Percentiles rank a stretch among this genome's conserved stretches.
Evolutionary conservation across 2,329 filamentous ascomycete genomes (phyloP).

Genomic region (Seiridium unicorne): DNA sequence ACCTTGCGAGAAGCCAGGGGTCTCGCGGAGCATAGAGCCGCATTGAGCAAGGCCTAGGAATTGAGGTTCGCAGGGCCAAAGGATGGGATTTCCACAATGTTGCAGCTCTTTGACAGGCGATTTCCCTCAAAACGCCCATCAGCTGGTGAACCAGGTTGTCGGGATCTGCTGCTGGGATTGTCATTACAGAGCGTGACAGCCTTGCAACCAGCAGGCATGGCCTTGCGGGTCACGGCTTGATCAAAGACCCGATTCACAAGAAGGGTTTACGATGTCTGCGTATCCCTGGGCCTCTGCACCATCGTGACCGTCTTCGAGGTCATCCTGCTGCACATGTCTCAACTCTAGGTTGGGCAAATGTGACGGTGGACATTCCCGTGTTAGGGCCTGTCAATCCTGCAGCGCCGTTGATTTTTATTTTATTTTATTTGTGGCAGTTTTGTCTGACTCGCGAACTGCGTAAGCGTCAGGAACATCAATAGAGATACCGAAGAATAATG

Average conservation of each 20-base stretch:
- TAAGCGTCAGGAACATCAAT: too few species aligned
- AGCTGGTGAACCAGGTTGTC: conserved; percentile 15
- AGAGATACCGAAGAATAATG: too few species aligned
- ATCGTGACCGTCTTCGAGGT: too few species aligned
- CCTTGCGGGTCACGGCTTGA: too few species aligned
- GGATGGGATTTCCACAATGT: not conserved
- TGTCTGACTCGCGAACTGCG: not conserved
- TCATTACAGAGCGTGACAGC: not conserved
- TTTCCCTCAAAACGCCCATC: not conserved
- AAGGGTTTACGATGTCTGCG: too few species aligned
- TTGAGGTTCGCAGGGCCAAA: not conserved
- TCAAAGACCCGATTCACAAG: too few species aligned
- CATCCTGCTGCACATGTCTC: too few species aligned
- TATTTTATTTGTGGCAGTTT: not conserved
- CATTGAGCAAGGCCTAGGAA: not conserved
- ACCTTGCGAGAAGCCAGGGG: conserved; percentile 10
- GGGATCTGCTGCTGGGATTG: conserved; percentile 21
- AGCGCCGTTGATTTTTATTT: not conserved
- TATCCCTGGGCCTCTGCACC: too few species aligned
- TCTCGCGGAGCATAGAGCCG: not conserved
- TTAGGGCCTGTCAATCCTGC: not conserved
- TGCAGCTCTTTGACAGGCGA: not conserved
- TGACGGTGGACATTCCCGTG: not conserved
- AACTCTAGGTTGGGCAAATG: too few species aligned
- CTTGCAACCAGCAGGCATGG: not conserved